Evolutionary conservation across 139 green algal genomes (phyloP).

Genomic region (Chlorella sp.): DNA sequence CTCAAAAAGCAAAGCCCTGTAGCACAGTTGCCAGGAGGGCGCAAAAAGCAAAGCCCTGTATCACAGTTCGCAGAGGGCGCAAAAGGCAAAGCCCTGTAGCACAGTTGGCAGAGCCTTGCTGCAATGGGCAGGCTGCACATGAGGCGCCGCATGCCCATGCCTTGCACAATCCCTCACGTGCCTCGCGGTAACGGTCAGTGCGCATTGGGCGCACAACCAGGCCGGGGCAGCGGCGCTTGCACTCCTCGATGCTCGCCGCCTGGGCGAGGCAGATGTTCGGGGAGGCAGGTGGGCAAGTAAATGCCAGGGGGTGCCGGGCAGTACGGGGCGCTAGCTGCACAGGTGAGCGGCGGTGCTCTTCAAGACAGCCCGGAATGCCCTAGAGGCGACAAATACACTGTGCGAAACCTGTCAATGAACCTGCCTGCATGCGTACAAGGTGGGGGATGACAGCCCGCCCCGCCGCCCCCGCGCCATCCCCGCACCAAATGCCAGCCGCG

Average conservation of each 20-base stretch:
- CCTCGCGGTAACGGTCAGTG: constrained; percentile 58
- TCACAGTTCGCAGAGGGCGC: no score
- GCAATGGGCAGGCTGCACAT: background rate
- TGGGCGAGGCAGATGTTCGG: constrained; percentile 9
- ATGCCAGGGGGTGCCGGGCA: no score
- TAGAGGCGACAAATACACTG: background rate
- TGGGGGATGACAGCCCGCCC: constrained; percentile 49
- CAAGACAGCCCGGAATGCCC: no score
- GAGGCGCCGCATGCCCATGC: background rate
- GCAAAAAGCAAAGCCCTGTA: no score
- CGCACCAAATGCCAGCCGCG: constrained; percentile 63
- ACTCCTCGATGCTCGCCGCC: constrained; percentile 56
- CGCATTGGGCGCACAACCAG: constrained; percentile 66
- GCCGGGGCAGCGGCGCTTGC: constrained; percentile 54
- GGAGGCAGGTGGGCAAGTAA: background rate
- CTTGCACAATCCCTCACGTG: background rate
- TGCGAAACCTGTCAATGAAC: background rate
- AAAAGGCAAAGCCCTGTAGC: no score
- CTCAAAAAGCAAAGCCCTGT: no score
- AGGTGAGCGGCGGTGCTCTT: no score
- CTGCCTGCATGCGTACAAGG: constrained; percentile 25
- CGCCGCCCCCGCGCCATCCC: constrained; percentile 63
- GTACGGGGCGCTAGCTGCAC: no score
- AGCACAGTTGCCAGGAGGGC: no score
- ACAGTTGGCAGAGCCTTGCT: no score